Percentiles rank a stretch among this genome's conserved stretches.
These are phyloP conservation scores for Phytophthora aleatoria DNA, from an alignment of 352 stramenopile species.

Conservation along the genomic window DNA sequence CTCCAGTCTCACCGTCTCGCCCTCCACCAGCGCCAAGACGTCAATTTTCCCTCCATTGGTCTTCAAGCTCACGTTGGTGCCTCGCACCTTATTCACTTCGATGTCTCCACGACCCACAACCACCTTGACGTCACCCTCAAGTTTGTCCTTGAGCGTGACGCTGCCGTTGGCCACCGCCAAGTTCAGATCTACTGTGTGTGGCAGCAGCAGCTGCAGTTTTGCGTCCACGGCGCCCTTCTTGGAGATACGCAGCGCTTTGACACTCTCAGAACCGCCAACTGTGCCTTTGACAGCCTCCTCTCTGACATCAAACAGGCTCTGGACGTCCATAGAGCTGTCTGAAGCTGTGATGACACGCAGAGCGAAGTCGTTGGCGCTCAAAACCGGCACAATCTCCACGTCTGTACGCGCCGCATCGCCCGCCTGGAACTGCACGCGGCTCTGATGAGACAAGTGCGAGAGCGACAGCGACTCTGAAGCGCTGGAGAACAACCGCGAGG, in stretches of 20 bases:
- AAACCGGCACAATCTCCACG: conserved; percentile 56
- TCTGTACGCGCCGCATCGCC: conserved; percentile 34
- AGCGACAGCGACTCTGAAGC: conserved; percentile 31
- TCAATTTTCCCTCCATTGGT: conserved; percentile 63
- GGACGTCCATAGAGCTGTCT: not conserved
- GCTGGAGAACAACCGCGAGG: conserved; percentile 4
- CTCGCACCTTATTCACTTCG: conserved; percentile 64
- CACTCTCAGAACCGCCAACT: not conserved
- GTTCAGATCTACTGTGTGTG: conserved; percentile 51
- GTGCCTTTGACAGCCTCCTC: conserved; percentile 21
- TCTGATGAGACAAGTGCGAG: conserved; percentile 43
- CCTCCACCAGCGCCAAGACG: conserved; percentile 58
- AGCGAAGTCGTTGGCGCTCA: conserved; percentile 55
- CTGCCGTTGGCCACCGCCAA: conserved; percentile 52
- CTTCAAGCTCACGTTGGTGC: conserved; percentile 59
- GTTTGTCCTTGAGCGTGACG: conserved; percentile 59
- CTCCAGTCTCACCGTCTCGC: conserved; percentile 52
- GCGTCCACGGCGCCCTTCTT: conserved; percentile 22
- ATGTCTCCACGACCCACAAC: conserved; percentile 64
- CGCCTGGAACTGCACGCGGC: conserved; percentile 50
- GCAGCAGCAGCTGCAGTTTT: conserved; percentile 43
- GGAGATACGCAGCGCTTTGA: conserved; percentile 35
- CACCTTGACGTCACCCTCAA: conserved; percentile 79
- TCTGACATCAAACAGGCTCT: conserved; percentile 33
- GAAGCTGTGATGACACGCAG: conserved; percentile 31